Conservation (phyloP, 1,284 basidiomycete species). For the Agroathelia rolfsii region DNA sequence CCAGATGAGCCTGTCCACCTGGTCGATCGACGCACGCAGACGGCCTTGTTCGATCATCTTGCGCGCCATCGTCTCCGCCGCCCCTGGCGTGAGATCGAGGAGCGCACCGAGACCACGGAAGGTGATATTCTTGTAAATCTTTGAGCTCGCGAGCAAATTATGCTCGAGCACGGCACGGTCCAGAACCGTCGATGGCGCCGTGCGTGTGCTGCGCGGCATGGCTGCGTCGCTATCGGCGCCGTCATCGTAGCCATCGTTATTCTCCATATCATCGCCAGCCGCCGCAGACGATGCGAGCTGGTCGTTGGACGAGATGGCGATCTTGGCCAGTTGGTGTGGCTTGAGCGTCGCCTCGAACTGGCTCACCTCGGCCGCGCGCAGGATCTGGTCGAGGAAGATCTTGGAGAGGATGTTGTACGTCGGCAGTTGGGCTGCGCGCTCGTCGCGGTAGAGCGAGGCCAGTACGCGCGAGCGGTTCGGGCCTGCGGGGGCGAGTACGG, state of each 20-base stretch:
- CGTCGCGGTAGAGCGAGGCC: conserved; percentile 88
- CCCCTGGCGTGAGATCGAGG: conserved; percentile 76
- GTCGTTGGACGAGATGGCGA: conserved; percentile 74
- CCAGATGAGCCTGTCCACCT: conserved; percentile 87
- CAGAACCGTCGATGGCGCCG: conserved; percentile 88
- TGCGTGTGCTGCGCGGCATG: conserved; percentile 60
- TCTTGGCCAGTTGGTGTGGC: conserved; percentile 87
- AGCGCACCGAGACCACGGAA: conserved; percentile 81
- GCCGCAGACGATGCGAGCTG: conserved; percentile 63
- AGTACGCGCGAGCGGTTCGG: conserved; percentile 90
- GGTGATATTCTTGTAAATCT: conserved; percentile 92
- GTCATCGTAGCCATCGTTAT: too few relatives aligned
- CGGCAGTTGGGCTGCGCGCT: conserved; percentile 71
- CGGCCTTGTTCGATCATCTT: conserved; percentile 96
- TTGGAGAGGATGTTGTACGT: conserved; percentile 89
- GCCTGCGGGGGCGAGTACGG: conserved; percentile 94
- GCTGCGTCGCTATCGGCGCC: conserved; percentile 26
- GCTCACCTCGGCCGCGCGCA: conserved; percentile 81
- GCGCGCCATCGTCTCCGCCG: conserved; percentile 88
- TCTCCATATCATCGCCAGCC: conserved; percentile 44
- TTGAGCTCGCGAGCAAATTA: conserved; percentile 90
- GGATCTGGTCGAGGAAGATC: conserved; percentile 96
- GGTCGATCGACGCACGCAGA: conserved; percentile 85
- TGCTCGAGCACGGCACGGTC: conserved; percentile 98
- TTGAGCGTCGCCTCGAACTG: conserved; percentile 84